Evolutionary conservation across 495 filamentous ascomycete species (phyloP).

Genomic region (Mycothermus thermophilus): DNA sequence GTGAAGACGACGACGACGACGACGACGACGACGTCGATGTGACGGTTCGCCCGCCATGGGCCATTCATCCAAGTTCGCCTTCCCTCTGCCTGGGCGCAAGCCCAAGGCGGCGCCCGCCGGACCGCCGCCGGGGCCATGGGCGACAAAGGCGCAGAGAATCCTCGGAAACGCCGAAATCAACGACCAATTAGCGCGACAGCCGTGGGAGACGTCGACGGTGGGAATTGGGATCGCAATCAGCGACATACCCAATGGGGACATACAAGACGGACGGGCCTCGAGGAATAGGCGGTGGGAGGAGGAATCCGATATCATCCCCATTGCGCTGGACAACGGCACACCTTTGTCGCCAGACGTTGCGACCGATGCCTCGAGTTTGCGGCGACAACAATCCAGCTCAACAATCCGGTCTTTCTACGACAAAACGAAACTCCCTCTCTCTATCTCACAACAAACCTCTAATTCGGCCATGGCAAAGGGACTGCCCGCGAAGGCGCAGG

Average conservation of each 20-base stretch:
- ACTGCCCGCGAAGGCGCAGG: constrained; percentile 29
- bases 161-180: constrained; percentile 26
- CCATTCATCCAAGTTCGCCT: constrained; percentile 37
- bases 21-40: no score
- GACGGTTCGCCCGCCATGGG: constrained; percentile 25
- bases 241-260: constrained; percentile 24
- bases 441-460: constrained; percentile 42
- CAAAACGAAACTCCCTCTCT: constrained; percentile 33
- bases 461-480: constrained; percentile 41
- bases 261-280: constrained; percentile 4
- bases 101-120: constrained; percentile 17
- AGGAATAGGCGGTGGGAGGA: constrained; percentile 26
- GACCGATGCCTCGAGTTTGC: constrained; percentile 26
- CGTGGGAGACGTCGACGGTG: constrained; percentile 33
- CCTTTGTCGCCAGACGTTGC: constrained; percentile 12
- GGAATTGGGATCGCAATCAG: constrained; percentile 39
- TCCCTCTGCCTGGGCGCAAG: constrained; percentile 38
- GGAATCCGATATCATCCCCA: constrained; percentile 36
- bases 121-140: constrained; percentile 14
- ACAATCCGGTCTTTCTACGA: constrained; percentile 41
- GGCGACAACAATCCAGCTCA: constrained; percentile 34
- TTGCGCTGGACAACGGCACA: constrained; percentile 9
- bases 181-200: constrained; percentile 13
- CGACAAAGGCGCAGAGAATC: constrained; percentile 32
- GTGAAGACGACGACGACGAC: no score